phyloP scores from a whole-genome alignment of 1,284 basidiomycete genomes.

The Papiliotrema flavescens region DNA sequence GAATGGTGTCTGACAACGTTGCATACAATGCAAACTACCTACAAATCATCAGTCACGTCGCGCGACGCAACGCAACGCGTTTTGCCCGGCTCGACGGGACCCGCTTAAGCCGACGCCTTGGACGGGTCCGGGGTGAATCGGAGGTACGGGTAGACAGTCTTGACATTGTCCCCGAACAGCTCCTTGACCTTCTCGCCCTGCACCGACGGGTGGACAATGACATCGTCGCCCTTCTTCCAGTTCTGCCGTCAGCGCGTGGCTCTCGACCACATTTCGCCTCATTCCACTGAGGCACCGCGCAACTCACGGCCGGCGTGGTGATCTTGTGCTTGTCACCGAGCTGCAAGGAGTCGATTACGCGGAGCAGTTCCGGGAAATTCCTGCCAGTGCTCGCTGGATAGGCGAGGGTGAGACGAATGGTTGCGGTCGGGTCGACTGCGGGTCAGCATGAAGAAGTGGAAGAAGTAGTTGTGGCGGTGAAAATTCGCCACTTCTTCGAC shows the following conservation, averaged over 20 bases:
- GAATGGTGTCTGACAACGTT: too few relatives aligned
- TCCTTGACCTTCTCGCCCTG: slow-evolving; percentile 80
- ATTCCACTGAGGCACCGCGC: too few relatives aligned
- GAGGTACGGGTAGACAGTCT: slow-evolving; percentile 55
- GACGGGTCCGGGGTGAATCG: slow-evolving; percentile 51
- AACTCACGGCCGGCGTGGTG: slow-evolving; percentile 6
- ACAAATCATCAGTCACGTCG: too few relatives aligned
- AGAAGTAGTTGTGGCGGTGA: too few relatives aligned
- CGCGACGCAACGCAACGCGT: too few relatives aligned
- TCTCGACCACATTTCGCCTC: too few relatives aligned
- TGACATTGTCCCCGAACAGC: slow-evolving; percentile 52
- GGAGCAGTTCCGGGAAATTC: slow-evolving; percentile 72
- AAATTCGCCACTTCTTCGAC: too few relatives aligned
- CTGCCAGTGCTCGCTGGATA: slow-evolving; percentile 80
- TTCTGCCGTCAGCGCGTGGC: not conserved
- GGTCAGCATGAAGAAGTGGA: not conserved
- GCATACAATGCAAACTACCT: too few relatives aligned
- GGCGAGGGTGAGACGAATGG: slow-evolving; percentile 80
- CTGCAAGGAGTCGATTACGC: slow-evolving; percentile 83
- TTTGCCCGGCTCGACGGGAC: not conserved
- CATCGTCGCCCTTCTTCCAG: slow-evolving; percentile 90
- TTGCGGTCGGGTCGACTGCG: slow-evolving; percentile 77
- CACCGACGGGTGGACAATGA: slow-evolving; percentile 91
- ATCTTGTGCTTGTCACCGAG: slow-evolving; percentile 78
- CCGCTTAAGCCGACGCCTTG: slow-evolving; percentile 8